Conservation (phyloP, 345 rosid species). For the Angophora floribunda region DNA sequence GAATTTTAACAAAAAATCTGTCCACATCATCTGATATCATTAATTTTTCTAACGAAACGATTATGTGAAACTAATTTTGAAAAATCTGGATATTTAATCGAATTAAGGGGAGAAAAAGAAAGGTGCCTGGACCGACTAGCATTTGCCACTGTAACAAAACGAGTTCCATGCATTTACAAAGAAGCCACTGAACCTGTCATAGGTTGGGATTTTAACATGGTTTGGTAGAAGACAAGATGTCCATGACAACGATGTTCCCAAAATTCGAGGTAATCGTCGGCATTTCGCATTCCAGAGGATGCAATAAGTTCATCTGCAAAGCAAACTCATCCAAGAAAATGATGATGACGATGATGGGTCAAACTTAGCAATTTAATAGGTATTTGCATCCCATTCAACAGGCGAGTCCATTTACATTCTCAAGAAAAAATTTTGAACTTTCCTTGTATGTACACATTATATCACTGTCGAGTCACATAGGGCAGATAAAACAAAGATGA, state of each 20-base stretch:
- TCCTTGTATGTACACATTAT: background rate
- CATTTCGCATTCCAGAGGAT: background rate
- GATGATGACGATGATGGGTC: background rate
- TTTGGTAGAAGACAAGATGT: background rate
- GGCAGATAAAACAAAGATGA: background rate
- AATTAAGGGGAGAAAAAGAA: background rate
- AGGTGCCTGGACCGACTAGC: background rate
- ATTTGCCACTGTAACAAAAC: background rate
- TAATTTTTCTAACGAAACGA: background rate
- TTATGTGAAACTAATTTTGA: background rate
- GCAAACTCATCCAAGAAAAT: background rate
- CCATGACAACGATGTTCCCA: background rate
- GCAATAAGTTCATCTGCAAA: background rate
- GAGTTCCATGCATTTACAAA: background rate
- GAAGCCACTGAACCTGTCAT: background rate
- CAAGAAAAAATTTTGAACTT: background rate
- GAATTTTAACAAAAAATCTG: too few relatives aligned
- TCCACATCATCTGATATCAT: background rate
- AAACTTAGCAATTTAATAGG: background rate
- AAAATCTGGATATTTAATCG: background rate
- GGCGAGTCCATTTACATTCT: background rate
- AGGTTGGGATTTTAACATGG: background rate
- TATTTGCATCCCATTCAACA: background rate
- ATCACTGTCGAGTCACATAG: background rate
- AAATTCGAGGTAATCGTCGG: background rate